Evolutionary conservation across 1,284 basidiomycete genomes (phyloP).

Genomic region (Rhodotorula sp.): DNA sequence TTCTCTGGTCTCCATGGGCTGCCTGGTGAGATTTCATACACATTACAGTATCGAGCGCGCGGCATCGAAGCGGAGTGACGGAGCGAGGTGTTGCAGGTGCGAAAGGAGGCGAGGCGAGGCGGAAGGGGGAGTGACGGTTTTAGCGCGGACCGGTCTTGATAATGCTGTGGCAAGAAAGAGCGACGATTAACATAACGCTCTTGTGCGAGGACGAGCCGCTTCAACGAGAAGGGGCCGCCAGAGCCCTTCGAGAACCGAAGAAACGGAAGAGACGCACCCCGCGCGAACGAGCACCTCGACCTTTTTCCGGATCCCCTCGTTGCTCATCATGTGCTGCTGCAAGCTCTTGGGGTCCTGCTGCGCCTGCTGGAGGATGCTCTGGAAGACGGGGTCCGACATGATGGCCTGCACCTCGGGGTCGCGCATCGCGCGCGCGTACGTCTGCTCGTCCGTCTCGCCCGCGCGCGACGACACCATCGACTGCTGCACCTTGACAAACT

Average conservation of each 20-base stretch:
- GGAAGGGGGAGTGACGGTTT: not conserved
- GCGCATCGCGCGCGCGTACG: conserved; percentile 88
- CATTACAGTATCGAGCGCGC: too few species aligned
- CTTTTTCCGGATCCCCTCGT: conserved; percentile 77
- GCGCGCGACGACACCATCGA: conserved; percentile 80
- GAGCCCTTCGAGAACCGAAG: not conserved
- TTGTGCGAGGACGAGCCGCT: too few species aligned
- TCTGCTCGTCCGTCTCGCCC: conserved; percentile 88
- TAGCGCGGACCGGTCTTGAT: conserved; percentile 36
- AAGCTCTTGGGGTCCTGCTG: conserved; percentile 85
- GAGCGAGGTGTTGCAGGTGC: not conserved
- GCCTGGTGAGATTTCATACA: too few species aligned
- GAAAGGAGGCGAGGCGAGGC: not conserved
- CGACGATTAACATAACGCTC: too few species aligned
- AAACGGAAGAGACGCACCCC: conserved; percentile 8
- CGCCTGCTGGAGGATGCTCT: conserved; percentile 87
- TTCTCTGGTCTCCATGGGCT: too few species aligned
- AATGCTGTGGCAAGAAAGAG: conserved; percentile 15
- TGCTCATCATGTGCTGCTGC: conserved; percentile 92
- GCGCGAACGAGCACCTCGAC: conserved; percentile 77
- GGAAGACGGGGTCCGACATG: conserved; percentile 85
- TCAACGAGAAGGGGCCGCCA: not conserved
- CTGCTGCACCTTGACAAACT: conserved; percentile 75
- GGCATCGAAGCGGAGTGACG: not conserved
- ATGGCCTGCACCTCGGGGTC: conserved; percentile 87